Base-by-base conservation (phyloP, 1,139 yeast genomes). In the Meyerozyma athensensis region DNA sequence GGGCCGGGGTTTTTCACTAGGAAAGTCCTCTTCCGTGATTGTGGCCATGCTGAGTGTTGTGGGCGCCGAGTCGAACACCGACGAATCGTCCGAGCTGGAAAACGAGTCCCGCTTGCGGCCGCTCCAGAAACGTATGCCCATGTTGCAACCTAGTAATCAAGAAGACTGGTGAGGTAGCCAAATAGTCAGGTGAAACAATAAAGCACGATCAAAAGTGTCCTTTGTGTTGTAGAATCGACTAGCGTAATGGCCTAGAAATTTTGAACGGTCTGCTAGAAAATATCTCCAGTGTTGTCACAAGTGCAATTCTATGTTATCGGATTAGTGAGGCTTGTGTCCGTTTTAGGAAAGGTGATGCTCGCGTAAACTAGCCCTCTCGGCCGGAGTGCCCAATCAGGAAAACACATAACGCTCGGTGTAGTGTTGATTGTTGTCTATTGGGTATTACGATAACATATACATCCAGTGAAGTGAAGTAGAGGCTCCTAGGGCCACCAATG, bases 1-100 rank as follows among this genome's bases (percentile, higher is more conserved):
- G 19, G 56, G 57, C 35, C 55, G 44, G n/a, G 30, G 12, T 10
- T 13, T 10, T 19, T 13, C 18, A 13, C 21, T 33, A 18, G 7
- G 34, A 26, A 30, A 31, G 36, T 33, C 28, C 8, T 33, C 28
- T 9, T 33, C 35, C 16, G 19, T 22, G 28, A n/a, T 33, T 21
- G 35, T 28, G 32, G 32, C 7, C 8, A 28, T 28, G 14, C 32
- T 28, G 20, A 16, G 13, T 10, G 32, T 16, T 13, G 33, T 34
- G 4, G 42, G 38, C 8, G 36, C 30, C 14, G 42, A 38, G 26
- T 43, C 46, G 36, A 43, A 43, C 18, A 43, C 41, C 7, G 44
- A 41, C 17, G 45, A 40, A 24, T 40, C 43, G 19, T 42, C 46
- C 14, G 39, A 28, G 21, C 32, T 28, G 32, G 32, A 10, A 20